Conservation (phyloP, 352 stramenopile species). For the Phytophthora multivora region DNA sequence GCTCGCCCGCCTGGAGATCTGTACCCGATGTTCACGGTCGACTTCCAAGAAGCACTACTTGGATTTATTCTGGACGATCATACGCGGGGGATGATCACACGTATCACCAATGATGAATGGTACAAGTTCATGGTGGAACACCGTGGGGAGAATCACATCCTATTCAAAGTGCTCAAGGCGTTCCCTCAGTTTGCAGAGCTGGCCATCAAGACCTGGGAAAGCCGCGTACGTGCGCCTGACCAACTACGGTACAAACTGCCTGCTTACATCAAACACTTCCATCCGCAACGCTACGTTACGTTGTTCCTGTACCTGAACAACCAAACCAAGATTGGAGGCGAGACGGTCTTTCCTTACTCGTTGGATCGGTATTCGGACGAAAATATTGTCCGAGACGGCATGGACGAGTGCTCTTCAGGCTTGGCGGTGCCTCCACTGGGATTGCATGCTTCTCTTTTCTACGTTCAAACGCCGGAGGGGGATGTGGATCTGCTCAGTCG, state of each 20-base stretch:
- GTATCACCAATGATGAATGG: slow-evolving; percentile 69
- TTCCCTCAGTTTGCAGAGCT: slow-evolving; percentile 65
- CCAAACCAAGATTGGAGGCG: slow-evolving; percentile 93
- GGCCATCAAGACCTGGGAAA: slow-evolving; percentile 76
- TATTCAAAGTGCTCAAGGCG: slow-evolving; percentile 62
- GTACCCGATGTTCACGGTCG: slow-evolving; percentile 69
- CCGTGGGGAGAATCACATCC: slow-evolving; percentile 54
- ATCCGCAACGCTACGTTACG: slow-evolving; percentile 95
- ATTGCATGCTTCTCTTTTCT: slow-evolving; percentile 82
- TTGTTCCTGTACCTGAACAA: slow-evolving; percentile 98
- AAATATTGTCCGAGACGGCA: slow-evolving; percentile 70
- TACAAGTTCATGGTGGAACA: slow-evolving; percentile 75
- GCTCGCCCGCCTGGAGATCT: slow-evolving; percentile 49
- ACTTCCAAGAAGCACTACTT: slow-evolving; percentile 62
- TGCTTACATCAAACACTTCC: slow-evolving; percentile 71
- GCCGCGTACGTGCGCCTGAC: slow-evolving; percentile 31
- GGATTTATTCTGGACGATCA: slow-evolving; percentile 67
- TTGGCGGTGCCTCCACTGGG: slow-evolving; percentile 73
- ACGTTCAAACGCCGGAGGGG: slow-evolving; percentile 78
- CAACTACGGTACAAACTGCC: slow-evolving; percentile 65
- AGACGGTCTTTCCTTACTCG: slow-evolving; percentile 96
- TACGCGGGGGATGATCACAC: slow-evolving; percentile 45
- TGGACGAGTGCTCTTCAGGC: slow-evolving; percentile 79
- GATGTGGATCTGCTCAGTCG: slow-evolving; percentile 73
- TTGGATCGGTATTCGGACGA: slow-evolving; percentile 73